Evolutionary conservation across 352 stramenopile species (phyloP), one percentile per base, ranked within the genome.

Genomic region (Pythium guiyangense): DNA sequence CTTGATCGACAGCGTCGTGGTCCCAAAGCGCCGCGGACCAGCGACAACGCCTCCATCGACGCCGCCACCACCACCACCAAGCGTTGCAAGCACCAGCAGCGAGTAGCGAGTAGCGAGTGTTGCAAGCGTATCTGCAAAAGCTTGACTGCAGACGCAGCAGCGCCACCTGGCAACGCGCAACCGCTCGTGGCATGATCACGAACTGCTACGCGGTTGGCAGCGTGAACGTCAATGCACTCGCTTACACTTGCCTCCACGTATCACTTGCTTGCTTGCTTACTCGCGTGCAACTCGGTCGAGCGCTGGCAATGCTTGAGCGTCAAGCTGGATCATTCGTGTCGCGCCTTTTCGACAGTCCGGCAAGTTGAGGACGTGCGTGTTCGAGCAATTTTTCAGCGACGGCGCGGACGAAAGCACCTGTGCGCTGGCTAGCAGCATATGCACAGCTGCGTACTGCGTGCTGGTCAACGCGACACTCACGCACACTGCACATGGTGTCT

Each of bases 1-100:
- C 52, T 66, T 93, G 22, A 81, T 95, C 27, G 85, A 95, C 65
- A 77, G 69, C 54, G 70, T 93, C 10, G 14, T 86, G 50, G 61
- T 87, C 42, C 73, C 55, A 40, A 88, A 88, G 54, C 62, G 43
- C 15, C 49, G 56, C 6, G 20, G 15, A 34, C n/a, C 27, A 35
- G 6, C 14, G 18, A 20, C 25, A 22, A 20, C n/a, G 3, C 22
- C 4, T 11, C 11, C 11, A 2, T 4, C 22, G 25, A 50, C 22
- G 11, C n/a, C n/a, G n/a, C n/a, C n/a, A n/a, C n/a, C n/a, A n/a
- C 6, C 44, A 49, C 44, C 45, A 22, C 3, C 12, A n/a, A 29
- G 6, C 6, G 3, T 29, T 40, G 17, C 47, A 40, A 25, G 39
- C 31, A 46, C 17, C 34, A 34, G 22, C 49, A 31, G 49, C 49